Evolutionary conservation across 345 rosid species (phyloP), one percentile per base, ranked within the genome.

Genomic region (Erodium maritimum): DNA sequence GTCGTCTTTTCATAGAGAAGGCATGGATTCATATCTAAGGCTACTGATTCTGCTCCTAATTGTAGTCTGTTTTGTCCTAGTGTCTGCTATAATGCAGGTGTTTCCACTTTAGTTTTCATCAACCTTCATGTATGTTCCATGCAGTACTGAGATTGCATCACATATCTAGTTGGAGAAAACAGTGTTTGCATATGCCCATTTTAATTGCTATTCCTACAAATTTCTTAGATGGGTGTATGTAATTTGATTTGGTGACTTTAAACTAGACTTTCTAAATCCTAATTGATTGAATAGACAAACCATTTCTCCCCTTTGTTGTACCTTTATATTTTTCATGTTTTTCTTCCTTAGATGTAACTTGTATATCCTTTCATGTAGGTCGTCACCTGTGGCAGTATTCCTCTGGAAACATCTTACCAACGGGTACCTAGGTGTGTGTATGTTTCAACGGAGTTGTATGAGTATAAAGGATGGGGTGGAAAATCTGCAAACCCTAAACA

Each of bases 341-440:
- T 7, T 25, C 7, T 7, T 37, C 14, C 46, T 1, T 37, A 1
- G 46, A 37, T 3, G 46, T 5, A 37, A 37, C 46, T 37, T 37
- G 46, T 11, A 12, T 37, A 37, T 37, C 46, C 46, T 45, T 25
- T 64, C 23, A 55, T 75, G 71, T 68, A 91, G 98, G 95, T 91
- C 57, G 95, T 88, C 60, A 91, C 98, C 45, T 91, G 98, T 71
- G 98, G 98, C 64, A 82, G 96, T 66, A 69, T 81, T n/a, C 88
- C 96, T 10, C 69, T 91, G 66, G 96, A 91, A 56, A 78, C 98
- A 29, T 84, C 98, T 25, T 91, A 84, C 73, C 93, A 88, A 71
- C 82, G 78, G 68, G 63, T 75, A 61, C 78, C 86, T 13, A 84
- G 96, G 68, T 91, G 98, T 34, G 86, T 91, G 19, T 88, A 81